A percentile compares a stretch with the other conserved stretches of the same genome.
phyloP scores from a whole-genome alignment of 2,329 filamentous ascomycete genomes.

The Kalaharituber pfeilii region DNA sequence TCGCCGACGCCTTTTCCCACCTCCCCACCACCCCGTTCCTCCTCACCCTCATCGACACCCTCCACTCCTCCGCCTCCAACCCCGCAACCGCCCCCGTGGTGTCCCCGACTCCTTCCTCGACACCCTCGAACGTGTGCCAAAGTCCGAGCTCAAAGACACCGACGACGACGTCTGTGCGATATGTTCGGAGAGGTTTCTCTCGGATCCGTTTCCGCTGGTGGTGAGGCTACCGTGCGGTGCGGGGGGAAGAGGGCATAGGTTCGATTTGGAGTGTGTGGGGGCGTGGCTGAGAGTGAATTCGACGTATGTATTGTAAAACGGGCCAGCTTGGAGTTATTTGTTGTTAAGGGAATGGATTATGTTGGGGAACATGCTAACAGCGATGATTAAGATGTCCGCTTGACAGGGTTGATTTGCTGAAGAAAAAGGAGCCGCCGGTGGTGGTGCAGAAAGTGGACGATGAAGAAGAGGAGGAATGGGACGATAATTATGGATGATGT shows the following conservation, averaged over 20 bases:
- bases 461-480: conserved; percentile 15
- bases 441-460: conserved; percentile 9
- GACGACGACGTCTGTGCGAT: conserved; percentile 17
- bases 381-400: conserved; percentile 11
- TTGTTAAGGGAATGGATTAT: background rate
- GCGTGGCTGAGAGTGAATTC: conserved; percentile 15
- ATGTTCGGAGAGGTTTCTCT: conserved; percentile 13
- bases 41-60: conserved; percentile 10
- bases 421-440: conserved; percentile 13
- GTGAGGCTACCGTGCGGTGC: conserved; percentile 15
- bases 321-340: background rate
- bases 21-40: conserved; percentile 8
- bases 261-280: conserved; percentile 16
- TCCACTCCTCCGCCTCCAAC: conserved; percentile 6
- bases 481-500: conserved; percentile 23
- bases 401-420: conserved; percentile 12
- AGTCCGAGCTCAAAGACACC: conserved; percentile 13
- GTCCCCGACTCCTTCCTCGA: conserved; percentile 12
- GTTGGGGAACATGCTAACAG: background rate
- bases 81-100: conserved; percentile 5
- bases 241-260: conserved; percentile 9
- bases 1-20: conserved; percentile 12
- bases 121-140: conserved; percentile 13
- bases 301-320: conserved; percentile 6
- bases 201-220: conserved; percentile 15